A percentile compares a stretch with the other conserved stretches of the same genome.
phyloP scores from a whole-genome alignment of 352 stramenopile species.

The Thalassiosira mediterranea region DNA sequence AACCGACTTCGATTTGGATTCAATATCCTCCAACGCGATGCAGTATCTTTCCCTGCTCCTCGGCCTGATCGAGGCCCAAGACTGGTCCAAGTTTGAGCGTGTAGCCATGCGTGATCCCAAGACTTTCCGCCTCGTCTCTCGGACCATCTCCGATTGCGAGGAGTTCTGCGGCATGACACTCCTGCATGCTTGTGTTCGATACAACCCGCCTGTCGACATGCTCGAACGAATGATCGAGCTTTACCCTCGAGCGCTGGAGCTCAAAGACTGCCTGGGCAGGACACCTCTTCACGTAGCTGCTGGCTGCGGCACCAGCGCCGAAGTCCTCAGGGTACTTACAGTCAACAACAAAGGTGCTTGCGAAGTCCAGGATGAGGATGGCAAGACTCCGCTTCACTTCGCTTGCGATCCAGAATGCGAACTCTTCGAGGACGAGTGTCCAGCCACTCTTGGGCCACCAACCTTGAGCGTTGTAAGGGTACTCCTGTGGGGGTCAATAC shows the following conservation, averaged over 20 bases:
- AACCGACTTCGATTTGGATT: too few species aligned
- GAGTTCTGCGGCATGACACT: constrained; percentile 12
- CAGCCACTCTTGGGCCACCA: neutral
- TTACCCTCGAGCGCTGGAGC: constrained; percentile 10
- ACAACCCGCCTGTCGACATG: constrained; percentile 5
- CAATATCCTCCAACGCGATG: neutral
- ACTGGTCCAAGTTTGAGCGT: constrained; percentile 8
- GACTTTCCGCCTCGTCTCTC: neutral
- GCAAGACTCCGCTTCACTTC: constrained; percentile 36
- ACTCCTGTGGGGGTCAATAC: neutral
- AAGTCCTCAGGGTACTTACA: constrained; percentile 11
- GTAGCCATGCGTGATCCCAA: neutral
- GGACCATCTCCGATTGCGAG: neutral
- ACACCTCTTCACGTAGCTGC: constrained; percentile 37
- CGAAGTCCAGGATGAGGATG: constrained; percentile 27
- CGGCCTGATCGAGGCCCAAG: constrained; percentile 1
- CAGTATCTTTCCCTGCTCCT: neutral
- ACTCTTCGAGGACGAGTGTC: neutral
- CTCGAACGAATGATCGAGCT: constrained; percentile 18
- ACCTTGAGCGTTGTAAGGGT: neutral
- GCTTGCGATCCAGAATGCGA: too few species aligned
- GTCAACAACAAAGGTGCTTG: constrained; percentile 17
- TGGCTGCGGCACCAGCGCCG: constrained; percentile 13
- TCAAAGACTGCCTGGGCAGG: constrained; percentile 16
- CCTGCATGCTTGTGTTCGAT: constrained; percentile 3